These are phyloP conservation scores for Solanum hybrid DNA, from an alignment of 305 asterid species.

Conservation along the genomic window DNA sequence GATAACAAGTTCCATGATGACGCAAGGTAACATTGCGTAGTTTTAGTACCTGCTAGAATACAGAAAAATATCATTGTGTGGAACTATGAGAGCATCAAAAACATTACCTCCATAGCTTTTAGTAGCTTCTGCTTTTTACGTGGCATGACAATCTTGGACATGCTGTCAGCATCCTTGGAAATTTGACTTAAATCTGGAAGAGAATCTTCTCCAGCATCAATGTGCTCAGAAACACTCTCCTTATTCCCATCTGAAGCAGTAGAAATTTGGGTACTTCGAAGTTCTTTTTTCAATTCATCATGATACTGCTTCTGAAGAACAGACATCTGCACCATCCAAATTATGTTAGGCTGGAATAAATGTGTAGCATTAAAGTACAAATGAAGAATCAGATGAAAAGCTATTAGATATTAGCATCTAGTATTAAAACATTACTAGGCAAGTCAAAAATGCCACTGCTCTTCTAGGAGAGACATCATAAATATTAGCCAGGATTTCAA, in stretches of 20 bases:
- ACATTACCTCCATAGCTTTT: constrained; percentile 53
- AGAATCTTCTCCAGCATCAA: constrained; percentile 29
- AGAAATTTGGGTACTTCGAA: constrained; percentile 33
- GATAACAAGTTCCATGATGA: background rate
- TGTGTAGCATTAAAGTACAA: background rate
- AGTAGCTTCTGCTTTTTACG: constrained; percentile 53
- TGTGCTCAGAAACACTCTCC: constrained; percentile 19
- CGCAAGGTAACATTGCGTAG: background rate
- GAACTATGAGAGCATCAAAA: background rate
- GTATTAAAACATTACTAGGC: background rate
- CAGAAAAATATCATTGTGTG: background rate
- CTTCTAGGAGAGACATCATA: background rate
- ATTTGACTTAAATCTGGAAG: constrained; percentile 35
- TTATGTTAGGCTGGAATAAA: background rate
- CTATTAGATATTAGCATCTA: background rate
- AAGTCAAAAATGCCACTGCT: background rate
- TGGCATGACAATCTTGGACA: constrained; percentile 44
- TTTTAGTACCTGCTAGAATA: background rate
- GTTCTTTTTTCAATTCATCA: constrained; percentile 52
- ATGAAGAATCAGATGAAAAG: background rate
- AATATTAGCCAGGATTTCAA: background rate
- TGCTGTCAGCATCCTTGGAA: constrained; percentile 41
- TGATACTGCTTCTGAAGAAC: constrained; percentile 47
- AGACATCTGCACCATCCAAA: constrained; percentile 42
- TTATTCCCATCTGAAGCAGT: constrained; percentile 13